phyloP scores from a whole-genome alignment of 2,329 filamentous ascomycete genomes.

The Exophiala xenobiotica region DNA sequence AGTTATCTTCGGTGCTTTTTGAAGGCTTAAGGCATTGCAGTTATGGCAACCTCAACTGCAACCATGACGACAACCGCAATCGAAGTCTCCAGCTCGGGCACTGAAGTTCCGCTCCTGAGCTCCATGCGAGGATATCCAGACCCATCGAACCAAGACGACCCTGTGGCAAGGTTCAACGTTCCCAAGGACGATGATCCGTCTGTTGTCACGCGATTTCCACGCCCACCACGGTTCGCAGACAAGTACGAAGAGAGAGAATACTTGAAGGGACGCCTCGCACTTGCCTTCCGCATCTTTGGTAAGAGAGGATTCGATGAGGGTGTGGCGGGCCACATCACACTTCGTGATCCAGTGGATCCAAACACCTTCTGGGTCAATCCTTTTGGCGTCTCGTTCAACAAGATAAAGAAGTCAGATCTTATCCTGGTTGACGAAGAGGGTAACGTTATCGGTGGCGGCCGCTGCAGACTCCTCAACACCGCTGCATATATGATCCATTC shows the following conservation, averaged over 20 bases:
- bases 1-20: too few relatives aligned
- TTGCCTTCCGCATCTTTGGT: conserved; percentile 51
- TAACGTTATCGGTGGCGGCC: conserved; percentile 62
- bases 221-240: conserved; percentile 18
- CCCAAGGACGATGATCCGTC: background rate
- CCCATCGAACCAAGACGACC: background rate
- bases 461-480: conserved; percentile 46
- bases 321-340: conserved; percentile 57
- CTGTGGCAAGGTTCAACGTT: background rate
- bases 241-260: conserved; percentile 41
- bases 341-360: conserved; percentile 54
- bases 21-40: background rate
- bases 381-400: conserved; percentile 61
- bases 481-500: conserved; percentile 54
- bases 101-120: background rate
- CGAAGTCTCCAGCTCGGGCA: background rate
- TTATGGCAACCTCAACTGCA: background rate
- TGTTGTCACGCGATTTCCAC: conserved; percentile 7
- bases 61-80: background rate
- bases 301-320: conserved; percentile 51
- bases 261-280: conserved; percentile 46
- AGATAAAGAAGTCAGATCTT: conserved; percentile 63
- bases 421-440: conserved; percentile 64
- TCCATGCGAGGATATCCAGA: background rate
- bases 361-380: conserved; percentile 63